These are phyloP conservation scores for Echium plantagineum DNA, from an alignment of 257 asterid genomes.

Conservation along the genomic window DNA sequence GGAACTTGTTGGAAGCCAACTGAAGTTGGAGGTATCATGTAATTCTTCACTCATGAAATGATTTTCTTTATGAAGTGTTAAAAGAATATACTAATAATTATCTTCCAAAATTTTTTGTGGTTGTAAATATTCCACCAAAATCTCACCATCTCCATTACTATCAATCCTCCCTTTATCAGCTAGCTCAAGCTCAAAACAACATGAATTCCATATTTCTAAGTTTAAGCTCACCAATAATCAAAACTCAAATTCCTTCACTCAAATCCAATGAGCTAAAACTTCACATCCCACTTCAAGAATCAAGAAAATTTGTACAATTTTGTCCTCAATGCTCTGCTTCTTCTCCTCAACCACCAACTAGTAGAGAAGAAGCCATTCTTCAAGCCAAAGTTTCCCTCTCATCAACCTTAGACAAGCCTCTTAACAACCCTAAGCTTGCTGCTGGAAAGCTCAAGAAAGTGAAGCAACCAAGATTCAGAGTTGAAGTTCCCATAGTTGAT, in stretches of 20 bases:
- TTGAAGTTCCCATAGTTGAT: constrained; percentile 68
- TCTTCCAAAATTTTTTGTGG: no score
- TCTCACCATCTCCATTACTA: no score
- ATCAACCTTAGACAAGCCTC: constrained; percentile 62
- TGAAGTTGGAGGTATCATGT: no score
- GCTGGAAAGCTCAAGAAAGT: constrained; percentile 66
- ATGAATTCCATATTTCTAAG: background rate
- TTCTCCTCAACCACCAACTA: constrained; percentile 60
- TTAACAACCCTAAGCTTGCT: constrained; percentile 66
- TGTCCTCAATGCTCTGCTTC: constrained; percentile 30
- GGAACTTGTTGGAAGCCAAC: no score
- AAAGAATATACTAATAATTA: no score
- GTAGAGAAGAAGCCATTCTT: constrained; percentile 72
- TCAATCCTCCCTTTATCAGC: background rate
- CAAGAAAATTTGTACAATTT: constrained; percentile 14
- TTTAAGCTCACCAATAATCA: background rate
- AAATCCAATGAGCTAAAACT: background rate
- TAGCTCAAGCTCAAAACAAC: background rate
- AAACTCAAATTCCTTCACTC: background rate
- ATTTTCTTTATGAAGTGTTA: no score
- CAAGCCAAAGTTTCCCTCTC: constrained; percentile 70
- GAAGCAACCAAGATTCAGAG: constrained; percentile 74
- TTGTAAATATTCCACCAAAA: no score
- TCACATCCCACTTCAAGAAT: constrained; percentile 8
- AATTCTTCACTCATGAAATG: no score